These are phyloP conservation scores for Triticum urartu DNA, from an alignment of 176 grass and related monocot genomes.

Conservation along the genomic window DNA sequence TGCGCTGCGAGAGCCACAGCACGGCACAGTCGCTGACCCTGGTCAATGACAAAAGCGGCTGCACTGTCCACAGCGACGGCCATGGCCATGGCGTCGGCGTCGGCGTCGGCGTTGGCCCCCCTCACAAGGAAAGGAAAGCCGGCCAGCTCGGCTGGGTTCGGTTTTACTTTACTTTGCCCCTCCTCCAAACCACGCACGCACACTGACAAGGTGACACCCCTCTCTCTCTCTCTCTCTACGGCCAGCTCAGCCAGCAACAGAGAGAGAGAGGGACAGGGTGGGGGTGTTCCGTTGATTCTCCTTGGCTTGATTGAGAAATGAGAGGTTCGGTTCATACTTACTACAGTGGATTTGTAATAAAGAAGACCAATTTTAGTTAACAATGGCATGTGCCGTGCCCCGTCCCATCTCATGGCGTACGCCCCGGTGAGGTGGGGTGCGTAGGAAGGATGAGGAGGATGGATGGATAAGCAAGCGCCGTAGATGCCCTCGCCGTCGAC, in stretches of 20 bases:
- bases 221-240: neutral
- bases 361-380: neutral
- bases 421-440: neutral
- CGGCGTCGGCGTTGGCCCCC: constrained; percentile 9
- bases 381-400: neutral
- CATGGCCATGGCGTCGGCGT: neutral
- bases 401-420: neutral
- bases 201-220: neutral
- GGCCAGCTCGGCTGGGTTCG: neutral
- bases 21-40: neutral
- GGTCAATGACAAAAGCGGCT: constrained; percentile 37
- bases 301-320: neutral
- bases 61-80: neutral
- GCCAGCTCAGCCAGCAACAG: neutral
- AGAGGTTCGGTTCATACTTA: neutral
- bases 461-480: neutral
- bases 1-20: neutral
- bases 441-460: neutral
- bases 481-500: neutral
- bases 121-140: constrained; percentile 8
- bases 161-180: constrained; percentile 16
- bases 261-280: too few species aligned
- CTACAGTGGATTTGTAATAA: neutral
- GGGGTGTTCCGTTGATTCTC: neutral
- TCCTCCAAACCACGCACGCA: neutral